These are phyloP conservation scores for Elaeis oleifera DNA, from an alignment of 202 grass and related monocot species.

Conservation along the genomic window DNA sequence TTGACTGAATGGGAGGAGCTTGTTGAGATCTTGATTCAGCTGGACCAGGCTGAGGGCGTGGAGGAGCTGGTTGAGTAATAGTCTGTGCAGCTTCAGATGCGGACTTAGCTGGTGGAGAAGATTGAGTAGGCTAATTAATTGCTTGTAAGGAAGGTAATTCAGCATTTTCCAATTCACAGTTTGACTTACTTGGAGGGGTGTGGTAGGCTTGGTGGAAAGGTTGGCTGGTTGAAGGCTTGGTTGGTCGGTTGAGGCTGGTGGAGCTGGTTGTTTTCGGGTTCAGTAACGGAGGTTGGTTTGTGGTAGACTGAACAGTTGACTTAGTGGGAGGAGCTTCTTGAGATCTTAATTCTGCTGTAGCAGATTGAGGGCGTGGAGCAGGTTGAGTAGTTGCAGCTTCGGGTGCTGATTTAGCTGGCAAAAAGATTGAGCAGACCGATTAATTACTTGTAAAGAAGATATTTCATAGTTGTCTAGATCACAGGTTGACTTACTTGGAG, in stretches of 20 bases:
- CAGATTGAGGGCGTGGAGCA: not conserved
- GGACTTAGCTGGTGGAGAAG: too few relatives aligned
- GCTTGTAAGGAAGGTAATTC: too few relatives aligned
- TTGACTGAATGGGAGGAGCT: not conserved
- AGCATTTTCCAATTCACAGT: not conserved
- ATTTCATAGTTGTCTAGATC: too few relatives aligned
- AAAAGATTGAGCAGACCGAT: too few relatives aligned
- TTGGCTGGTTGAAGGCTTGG: not conserved
- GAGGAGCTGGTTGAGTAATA: too few relatives aligned
- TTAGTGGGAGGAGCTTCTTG: not conserved
- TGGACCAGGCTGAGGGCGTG: not conserved
- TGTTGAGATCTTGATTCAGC: slow-evolving; percentile 5
- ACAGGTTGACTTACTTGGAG: not conserved
- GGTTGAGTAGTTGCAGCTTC: not conserved
- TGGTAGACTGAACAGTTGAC: too few relatives aligned
- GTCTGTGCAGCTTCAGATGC: not conserved
- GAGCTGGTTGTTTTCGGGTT: too few relatives aligned
- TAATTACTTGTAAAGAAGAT: too few relatives aligned
- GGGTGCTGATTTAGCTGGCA: too few relatives aligned
- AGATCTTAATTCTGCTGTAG: slow-evolving; percentile 5
- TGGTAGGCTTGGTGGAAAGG: not conserved
- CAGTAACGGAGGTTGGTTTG: too few relatives aligned
- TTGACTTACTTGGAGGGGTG: not conserved
- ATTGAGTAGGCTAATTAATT: too few relatives aligned
- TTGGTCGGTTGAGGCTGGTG: too few relatives aligned